Conservation (phyloP, 192 early-diverging fungal genomes). For the Backusella morwellensis region DNA sequence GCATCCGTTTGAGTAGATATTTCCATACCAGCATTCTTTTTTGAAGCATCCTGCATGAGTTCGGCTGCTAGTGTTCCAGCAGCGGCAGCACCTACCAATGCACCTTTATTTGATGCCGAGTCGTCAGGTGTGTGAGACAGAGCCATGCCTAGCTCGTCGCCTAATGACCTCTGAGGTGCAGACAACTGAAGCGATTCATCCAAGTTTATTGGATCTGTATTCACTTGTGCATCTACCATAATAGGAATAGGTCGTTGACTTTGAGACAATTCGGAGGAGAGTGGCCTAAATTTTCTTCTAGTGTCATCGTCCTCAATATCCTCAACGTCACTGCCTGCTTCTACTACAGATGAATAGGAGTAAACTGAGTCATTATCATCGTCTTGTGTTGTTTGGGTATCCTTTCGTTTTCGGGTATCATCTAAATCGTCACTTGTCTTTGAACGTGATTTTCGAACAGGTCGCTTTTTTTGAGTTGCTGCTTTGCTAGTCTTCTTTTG, state of each 20-base stretch:
- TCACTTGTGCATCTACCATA: conserved; percentile 24
- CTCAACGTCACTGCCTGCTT: conserved; percentile 21
- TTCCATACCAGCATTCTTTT: neutral
- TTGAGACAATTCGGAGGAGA: conserved; percentile 29
- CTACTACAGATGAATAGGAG: neutral
- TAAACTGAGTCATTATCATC: conserved; percentile 7
- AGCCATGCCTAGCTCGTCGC: conserved; percentile 10
- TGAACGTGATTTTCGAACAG: neutral
- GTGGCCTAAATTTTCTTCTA: conserved; percentile 15
- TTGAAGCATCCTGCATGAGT: neutral
- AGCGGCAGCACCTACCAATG: neutral
- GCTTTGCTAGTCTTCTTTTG: neutral
- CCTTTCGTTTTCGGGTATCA: conserved; percentile 1
- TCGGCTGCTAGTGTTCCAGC: neutral
- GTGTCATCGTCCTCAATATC: neutral
- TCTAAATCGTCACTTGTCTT: neutral
- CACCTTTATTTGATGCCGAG: neutral
- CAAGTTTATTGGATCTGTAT: conserved; percentile 17
- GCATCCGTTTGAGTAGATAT: neutral
- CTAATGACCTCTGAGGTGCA: conserved; percentile 6
- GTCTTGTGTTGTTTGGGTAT: conserved; percentile 11
- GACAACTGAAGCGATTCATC: neutral
- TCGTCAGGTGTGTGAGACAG: neutral
- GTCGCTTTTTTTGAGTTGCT: neutral
- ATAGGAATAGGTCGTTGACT: conserved; percentile 12